Evolutionary conservation across 108 stramenopile species (phyloP), one percentile per base, ranked within the genome.

Genomic region (Licmophora abbreviata): DNA sequence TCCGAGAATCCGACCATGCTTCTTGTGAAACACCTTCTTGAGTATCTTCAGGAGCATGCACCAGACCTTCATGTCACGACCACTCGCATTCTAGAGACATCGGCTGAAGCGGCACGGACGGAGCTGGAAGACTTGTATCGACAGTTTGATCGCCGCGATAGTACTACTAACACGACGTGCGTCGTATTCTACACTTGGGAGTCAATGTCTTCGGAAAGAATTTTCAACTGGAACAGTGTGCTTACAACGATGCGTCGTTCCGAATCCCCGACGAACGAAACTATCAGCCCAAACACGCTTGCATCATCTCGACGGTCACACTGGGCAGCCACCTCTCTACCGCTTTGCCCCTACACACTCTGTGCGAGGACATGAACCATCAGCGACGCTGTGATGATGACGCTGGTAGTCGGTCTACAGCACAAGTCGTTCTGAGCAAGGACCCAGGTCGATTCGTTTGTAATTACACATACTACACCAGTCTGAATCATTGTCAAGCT

Each of bases 191-290:
- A 27, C 90, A 92, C 70, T 42, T 92, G 33, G 90, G 90, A 2
- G 90, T 92, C 35, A 78, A 85, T 38, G 64, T 68, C 54, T 55
- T 25, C 1, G 71, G 71, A 17, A 68, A 29, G 12, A 51, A 47
- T 27, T 85, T 81, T 63, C 78, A 85, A 36, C 45, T 97, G 41
- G 96, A 95, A 64, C 33, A 73, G 56, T 82, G 70, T 56, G 95
- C 95, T 15, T 93, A 90, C 68, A 97, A 97, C 56, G 85, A 93
- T 55, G 94, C 94, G 17, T 76, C 74, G 6, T 97, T 97, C 65
- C 85, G 93, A 15, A 74, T 83, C 21, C 88, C 93, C 0, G 96
- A 97, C 64, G 73, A 92, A 48, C 56, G 58, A 22, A 88, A 81
- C 7, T 89, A 71, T 31, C 61, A 73, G 43, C 96, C 96, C 5